Conservation (phyloP, 345 rosid genomes). For the Populus pruinosa region DNA sequence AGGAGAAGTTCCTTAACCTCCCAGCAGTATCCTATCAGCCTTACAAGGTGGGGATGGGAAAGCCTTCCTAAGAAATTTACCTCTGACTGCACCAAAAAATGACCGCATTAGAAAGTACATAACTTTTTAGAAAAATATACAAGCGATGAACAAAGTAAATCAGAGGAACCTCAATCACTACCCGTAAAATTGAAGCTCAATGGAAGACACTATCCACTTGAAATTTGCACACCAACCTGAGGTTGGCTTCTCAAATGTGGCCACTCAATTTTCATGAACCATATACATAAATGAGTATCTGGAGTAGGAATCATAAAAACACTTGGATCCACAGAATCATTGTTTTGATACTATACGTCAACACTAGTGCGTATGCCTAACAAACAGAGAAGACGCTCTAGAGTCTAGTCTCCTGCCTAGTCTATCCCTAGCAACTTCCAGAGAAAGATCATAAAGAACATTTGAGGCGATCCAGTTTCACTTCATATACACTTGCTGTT, state of each 20-base stretch:
- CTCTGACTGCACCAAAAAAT: conserved; percentile 57
- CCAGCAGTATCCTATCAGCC: conserved; percentile 71
- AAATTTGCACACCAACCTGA: neutral
- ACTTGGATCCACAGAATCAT: neutral
- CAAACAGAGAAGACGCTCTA: neutral
- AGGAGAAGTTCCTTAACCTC: conserved; percentile 84
- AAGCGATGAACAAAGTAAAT: neutral
- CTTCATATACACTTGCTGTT: neutral
- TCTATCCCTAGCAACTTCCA: neutral
- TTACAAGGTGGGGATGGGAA: conserved; percentile 88
- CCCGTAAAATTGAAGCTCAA: neutral
- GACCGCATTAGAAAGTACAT: neutral
- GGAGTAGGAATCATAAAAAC: neutral
- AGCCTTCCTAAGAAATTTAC: conserved; percentile 77
- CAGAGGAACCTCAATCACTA: neutral
- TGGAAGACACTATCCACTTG: neutral
- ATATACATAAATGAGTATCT: neutral
- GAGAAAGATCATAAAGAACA: neutral
- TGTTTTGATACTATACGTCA: neutral
- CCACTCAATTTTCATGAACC: neutral
- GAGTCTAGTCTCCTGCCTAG: neutral
- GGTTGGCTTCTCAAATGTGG: neutral
- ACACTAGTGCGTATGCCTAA: neutral
- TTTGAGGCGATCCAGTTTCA: neutral
- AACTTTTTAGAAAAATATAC: neutral